Evolutionary conservation across 805 yeast genomes (phyloP), one percentile per base, ranked within the genome.

Genomic region (Candida sanyiensis): DNA sequence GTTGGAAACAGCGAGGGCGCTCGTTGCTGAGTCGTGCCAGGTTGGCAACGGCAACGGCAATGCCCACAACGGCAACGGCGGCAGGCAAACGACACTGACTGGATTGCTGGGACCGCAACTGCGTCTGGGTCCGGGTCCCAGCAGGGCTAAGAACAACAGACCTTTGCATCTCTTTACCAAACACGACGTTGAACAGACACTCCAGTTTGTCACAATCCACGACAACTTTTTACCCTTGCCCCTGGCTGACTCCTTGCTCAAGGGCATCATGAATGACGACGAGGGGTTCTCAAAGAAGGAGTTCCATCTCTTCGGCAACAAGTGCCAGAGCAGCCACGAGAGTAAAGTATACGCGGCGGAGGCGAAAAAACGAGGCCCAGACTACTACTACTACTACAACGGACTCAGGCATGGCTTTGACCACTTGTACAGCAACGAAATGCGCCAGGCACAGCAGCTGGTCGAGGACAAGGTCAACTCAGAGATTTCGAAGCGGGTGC

Each of bases 281-380:
- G 48, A 61, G 1, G 39, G 46, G 1, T 75, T 77, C 61, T 49
- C 46, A 1, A 55, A 62, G 7, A 65, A 69, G 18, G 62, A 67
- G 46, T 84, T 84, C 52, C 68, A 73, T 41, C 61, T 84, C 8
- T 83, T 81, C 47, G 87, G 81, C 2, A 73, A 79, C 13, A 56
- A 65, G 36, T 82, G 85, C 36, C 53, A 51, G 6, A 75, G 89
- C 2, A 72, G 74, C n/a, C 87, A 80, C 52, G 54, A 61, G 6
- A 61, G 74, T 2, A 64, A 67, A 4, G 31, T 63, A 8, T 73
- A 66, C 48, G 48, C 63, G 1, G 48, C 51, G 23, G 38, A 37
- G 15, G 33, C 17, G 16, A 46, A 3, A 36, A 61, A 24, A 5
- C 46, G n/a, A n/a, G n/a, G n/a, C n/a, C n/a, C n/a, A n/a, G n/a